These are phyloP conservation scores for Neonectria coccinea DNA, from an alignment of 2,329 filamentous ascomycete genomes.

Conservation along the genomic window DNA sequence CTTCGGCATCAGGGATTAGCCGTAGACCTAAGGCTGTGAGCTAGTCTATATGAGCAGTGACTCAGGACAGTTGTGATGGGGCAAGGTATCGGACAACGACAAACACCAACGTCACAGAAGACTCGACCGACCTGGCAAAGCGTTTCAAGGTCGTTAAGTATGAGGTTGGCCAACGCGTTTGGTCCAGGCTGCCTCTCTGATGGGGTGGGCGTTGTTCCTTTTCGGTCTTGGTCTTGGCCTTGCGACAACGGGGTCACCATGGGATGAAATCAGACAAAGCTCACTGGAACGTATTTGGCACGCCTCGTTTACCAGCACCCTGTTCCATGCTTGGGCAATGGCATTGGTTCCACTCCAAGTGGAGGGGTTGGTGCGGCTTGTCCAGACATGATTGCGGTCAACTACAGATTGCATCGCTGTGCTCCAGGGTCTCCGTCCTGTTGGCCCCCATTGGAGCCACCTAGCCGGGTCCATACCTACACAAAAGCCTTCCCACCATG, in stretches of 20 bases:
- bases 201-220: constrained; percentile 15
- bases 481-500: constrained; percentile 39
- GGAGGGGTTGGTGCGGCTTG: constrained; percentile 43
- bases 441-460: constrained; percentile 36
- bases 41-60: constrained; percentile 34
- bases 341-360: constrained; percentile 44
- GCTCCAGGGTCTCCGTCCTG: constrained; percentile 36
- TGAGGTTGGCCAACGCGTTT: constrained; percentile 16
- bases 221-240: constrained; percentile 15
- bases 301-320: constrained; percentile 34
- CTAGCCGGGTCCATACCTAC: constrained; percentile 25
- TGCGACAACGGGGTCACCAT: constrained; percentile 18
- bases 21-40: constrained; percentile 29
- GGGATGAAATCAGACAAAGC: constrained; percentile 31
- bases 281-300: constrained; percentile 32
- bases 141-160: neutral
- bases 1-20: constrained; percentile 35
- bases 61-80: constrained; percentile 22
- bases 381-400: constrained; percentile 39
- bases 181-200: constrained; percentile 12
- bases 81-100: constrained; percentile 11
- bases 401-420: constrained; percentile 39
- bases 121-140: neutral
- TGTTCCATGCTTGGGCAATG: constrained; percentile 39
- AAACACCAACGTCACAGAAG: constrained; percentile 2